Evolutionary conservation across 1,139 yeast genomes (phyloP).

Genomic region (Yamadazyma oceani): DNA sequence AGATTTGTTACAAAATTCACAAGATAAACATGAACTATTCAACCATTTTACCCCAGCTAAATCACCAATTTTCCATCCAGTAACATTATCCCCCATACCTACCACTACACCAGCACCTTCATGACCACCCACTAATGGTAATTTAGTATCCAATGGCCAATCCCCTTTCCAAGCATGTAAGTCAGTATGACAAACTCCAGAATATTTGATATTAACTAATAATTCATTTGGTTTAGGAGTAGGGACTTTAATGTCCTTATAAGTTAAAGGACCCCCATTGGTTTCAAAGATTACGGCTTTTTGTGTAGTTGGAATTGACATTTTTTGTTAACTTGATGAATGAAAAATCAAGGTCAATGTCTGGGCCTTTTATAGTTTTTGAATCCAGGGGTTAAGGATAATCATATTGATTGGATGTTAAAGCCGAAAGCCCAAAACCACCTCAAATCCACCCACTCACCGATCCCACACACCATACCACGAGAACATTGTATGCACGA

Average conservation of each 20-base stretch:
- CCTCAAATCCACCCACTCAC: no score
- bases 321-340: no score
- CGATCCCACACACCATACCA: no score
- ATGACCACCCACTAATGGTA: conserved; percentile 79
- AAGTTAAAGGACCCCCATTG: conserved; percentile 46
- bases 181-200: conserved; percentile 81
- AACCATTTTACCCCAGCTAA: conserved; percentile 76
- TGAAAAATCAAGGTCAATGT: no score
- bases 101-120: conserved; percentile 85
- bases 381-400: no score
- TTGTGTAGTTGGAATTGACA: conserved; percentile 36
- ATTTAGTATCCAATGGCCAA: conserved; percentile 65
- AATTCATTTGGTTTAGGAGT: conserved; percentile 66
- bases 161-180: conserved; percentile 82
- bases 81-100: conserved; percentile 64
- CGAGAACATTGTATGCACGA: no score
- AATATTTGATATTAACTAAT: conserved; percentile 66
- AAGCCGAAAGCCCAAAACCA: no score
- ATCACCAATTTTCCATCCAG: conserved; percentile 69
- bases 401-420: no score
- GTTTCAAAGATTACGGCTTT: conserved; percentile 40
- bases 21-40: conserved; percentile 67
- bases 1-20: conserved; percentile 67
- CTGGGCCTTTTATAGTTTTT: conserved; percentile 7
- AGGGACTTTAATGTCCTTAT: conserved; percentile 69